Evolutionary conservation across 352 stramenopile genomes (phyloP), one percentile per base, ranked within the genome.

Genomic region (Pythium sp.): DNA sequence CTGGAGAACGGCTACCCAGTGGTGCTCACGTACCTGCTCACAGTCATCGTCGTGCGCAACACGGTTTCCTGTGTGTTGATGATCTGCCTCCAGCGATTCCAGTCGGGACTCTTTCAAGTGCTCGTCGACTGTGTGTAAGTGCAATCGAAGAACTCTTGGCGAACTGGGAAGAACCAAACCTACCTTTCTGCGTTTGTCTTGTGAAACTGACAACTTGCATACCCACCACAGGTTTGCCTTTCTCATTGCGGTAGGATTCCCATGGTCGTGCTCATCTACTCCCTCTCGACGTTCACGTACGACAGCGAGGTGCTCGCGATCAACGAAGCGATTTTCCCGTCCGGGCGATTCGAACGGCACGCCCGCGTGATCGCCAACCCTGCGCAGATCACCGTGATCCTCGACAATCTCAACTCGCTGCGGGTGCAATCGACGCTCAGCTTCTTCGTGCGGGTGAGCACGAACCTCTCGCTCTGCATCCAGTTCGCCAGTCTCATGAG

Each of bases 211-310:
- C 30, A 8, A 34, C 7, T 34, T 34, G 30, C 30, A 34, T 34
- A 34, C 30, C 24, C 1, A 34, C 7, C 30, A 34, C 30, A 58
- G 51, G 3, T 58, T 58, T 22, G 24, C 7, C 14, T 69, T 85
- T 1, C 60, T 79, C 9, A 65, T 82, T 15, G 62, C 67, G 1
- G 32, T 82, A 11, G 65, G 41, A 0, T 79, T 78, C 32, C 78
- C 6, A 68, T 80, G 7, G 1, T 75, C 18, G 60, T 75, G 55
- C 51, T 82, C 11, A 22, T 15, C 5, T 78, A 78, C 49, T 77
- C 67, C 14, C 51, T 80, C 26, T 22, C 38, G n/a, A 68, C 24
- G 0, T 75, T 84, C 36, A 60, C 68, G 9, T 77, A 72, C 32
- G 71, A 84, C 30, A 62, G 65, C 2, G 38, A 26, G 18, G n/a